Percentiles rank a stretch among this genome's conserved stretches.
These are phyloP conservation scores for Bidens hawaiensis DNA, from an alignment of 140 eudicot genomes.

Conservation along the genomic window DNA sequence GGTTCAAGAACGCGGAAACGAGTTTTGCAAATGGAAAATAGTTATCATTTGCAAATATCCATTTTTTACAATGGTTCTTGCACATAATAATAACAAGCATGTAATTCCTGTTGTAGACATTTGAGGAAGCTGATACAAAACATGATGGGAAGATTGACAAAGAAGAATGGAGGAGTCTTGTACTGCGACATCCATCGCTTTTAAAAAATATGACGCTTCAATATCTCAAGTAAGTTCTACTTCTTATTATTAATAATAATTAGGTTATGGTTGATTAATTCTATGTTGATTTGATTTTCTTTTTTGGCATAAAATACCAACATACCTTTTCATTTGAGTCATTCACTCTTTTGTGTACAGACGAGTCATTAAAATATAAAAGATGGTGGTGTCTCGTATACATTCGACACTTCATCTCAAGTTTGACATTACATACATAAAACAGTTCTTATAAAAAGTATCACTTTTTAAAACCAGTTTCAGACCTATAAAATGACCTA, in stretches of 20 bases:
- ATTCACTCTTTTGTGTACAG: neutral
- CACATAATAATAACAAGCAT: neutral
- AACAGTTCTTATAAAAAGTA: neutral
- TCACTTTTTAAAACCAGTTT: neutral
- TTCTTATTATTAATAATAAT: neutral
- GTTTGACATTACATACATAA: too few relatives aligned
- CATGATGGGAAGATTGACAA: slow-evolving; percentile 90
- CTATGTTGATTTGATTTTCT: too few relatives aligned
- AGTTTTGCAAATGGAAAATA: neutral
- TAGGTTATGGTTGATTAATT: too few relatives aligned
- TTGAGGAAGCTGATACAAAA: slow-evolving; percentile 91
- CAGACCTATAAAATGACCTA: neutral
- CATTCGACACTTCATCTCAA: neutral
- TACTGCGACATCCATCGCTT: slow-evolving; percentile 77
- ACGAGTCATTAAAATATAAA: neutral
- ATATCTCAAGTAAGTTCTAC: slow-evolving; percentile 61
- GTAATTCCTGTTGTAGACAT: slow-evolving; percentile 47
- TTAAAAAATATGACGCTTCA: slow-evolving; percentile 91
- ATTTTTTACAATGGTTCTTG: neutral
- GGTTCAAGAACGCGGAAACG: neutral
- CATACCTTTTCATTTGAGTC: neutral
- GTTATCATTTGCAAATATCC: neutral
- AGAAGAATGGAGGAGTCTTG: slow-evolving; percentile 93
- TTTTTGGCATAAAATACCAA: neutral
- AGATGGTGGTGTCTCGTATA: neutral